Conservation (phyloP, 2,329 filamentous ascomycete genomes). For the Colletotrichum nymphaeae region DNA sequence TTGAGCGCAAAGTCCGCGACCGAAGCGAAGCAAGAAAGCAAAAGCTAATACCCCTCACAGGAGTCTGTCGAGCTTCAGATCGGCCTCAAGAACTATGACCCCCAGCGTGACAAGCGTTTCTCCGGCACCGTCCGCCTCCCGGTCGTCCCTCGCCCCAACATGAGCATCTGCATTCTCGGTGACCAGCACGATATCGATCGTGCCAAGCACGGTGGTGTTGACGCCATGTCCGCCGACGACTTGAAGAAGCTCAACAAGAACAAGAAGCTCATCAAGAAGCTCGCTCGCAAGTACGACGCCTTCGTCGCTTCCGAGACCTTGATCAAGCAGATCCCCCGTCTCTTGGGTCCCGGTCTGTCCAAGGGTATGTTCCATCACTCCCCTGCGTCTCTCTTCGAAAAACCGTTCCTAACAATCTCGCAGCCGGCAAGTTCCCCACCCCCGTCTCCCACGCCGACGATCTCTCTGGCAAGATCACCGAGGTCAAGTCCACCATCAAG, state of each 20-base stretch:
- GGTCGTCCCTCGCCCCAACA: slow-evolving; percentile 88
- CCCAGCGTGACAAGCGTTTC: slow-evolving; percentile 99
- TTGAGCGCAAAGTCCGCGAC: too few species aligned
- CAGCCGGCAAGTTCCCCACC: slow-evolving; percentile 99
- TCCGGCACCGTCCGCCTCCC: slow-evolving; percentile 98
- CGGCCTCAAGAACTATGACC: slow-evolving; percentile 98
- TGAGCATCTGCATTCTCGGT: slow-evolving; percentile 83
- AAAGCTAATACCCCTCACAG: slow-evolving; percentile 19
- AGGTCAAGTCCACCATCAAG: slow-evolving; percentile 99
- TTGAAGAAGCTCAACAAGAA: slow-evolving; percentile 99
- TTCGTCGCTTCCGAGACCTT: slow-evolving; percentile 97
- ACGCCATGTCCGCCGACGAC: slow-evolving; percentile 98
- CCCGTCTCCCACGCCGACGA: slow-evolving; percentile 98
- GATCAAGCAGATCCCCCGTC: slow-evolving; percentile 99
- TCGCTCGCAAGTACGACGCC: slow-evolving; percentile 99
- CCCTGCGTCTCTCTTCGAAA: too few species aligned
- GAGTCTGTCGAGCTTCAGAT: slow-evolving; percentile 91
- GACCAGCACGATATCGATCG: slow-evolving; percentile 98
- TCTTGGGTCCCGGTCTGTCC: slow-evolving; percentile 97
- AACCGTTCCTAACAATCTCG: slow-evolving; percentile 38
- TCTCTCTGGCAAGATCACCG: slow-evolving; percentile 93
- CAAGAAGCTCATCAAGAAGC: slow-evolving; percentile 99
- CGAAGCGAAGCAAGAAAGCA: background rate
- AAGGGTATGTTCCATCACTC: slow-evolving; percentile 75
- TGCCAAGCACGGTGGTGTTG: slow-evolving; percentile 98